Evolutionary conservation across 2,329 filamentous ascomycete genomes (phyloP).

Genomic region (Pseudogymnoascus sp.): DNA sequence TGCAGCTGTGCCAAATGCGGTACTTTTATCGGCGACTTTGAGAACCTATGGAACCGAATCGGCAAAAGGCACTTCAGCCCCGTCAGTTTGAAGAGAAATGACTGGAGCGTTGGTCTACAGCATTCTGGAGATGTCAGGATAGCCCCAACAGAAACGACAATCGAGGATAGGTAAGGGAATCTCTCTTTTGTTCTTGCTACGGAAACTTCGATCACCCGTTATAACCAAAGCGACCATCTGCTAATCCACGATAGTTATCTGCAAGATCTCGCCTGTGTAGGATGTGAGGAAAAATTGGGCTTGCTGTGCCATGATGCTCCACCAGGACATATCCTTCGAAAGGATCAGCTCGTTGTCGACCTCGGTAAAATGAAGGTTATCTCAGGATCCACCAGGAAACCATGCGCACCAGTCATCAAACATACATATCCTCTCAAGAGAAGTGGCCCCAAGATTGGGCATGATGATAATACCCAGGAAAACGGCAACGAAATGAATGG

Average conservation of each 20-base stretch:
- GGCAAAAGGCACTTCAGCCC: constrained; percentile 30
- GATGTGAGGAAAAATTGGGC: constrained; percentile 25
- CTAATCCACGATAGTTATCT: constrained; percentile 22
- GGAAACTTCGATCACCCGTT: background rate
- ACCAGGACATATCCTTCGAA: constrained; percentile 26
- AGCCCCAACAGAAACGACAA: constrained; percentile 20
- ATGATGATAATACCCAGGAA: background rate
- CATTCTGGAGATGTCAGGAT: constrained; percentile 22
- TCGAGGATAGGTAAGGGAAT: constrained; percentile 25
- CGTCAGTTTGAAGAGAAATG: constrained; percentile 18
- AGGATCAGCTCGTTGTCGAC: constrained; percentile 27
- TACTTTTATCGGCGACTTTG: constrained; percentile 24
- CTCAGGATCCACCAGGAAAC: constrained; percentile 21
- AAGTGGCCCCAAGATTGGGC: background rate
- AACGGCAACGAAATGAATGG: background rate
- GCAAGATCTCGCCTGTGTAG: constrained; percentile 27
- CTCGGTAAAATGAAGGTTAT: constrained; percentile 24
- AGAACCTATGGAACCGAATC: constrained; percentile 29
- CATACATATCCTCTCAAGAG: constrained; percentile 1
- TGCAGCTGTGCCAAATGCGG: constrained; percentile 28
- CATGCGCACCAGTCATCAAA: constrained; percentile 15
- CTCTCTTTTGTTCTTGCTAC: background rate
- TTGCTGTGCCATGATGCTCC: constrained; percentile 28
- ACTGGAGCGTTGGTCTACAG: constrained; percentile 21
- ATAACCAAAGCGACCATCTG: background rate